Percentiles rank a stretch among this genome's conserved stretches.
Conservation (phyloP, 148 eudicot species). For the Amaranthus cruentus region DNA sequence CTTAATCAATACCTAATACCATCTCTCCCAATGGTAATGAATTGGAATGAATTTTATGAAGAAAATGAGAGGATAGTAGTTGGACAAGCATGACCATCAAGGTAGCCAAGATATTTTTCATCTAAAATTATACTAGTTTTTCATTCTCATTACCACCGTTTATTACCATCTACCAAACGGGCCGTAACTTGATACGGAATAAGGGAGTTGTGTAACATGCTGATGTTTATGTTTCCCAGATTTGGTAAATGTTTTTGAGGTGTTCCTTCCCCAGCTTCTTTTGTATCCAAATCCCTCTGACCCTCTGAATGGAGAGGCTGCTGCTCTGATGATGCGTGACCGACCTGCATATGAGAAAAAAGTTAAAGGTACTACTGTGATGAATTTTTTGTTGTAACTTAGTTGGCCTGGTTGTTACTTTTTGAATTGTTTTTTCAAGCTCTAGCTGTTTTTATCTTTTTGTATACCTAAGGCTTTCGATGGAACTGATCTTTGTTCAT, state of each 20-base stretch:
- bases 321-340: slow-evolving; percentile 86
- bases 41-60: too few species aligned
- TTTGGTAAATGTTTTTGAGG: slow-evolving; percentile 85
- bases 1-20: too few species aligned
- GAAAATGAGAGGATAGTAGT: too few species aligned
- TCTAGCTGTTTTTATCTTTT: not conserved
- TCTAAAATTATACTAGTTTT: not conserved
- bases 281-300: slow-evolving; percentile 88
- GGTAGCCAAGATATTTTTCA: too few species aligned
- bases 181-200: slow-evolving; percentile 4
- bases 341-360: slow-evolving; percentile 57
- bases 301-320: slow-evolving; percentile 89
- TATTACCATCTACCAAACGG: not conserved
- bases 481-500: not conserved
- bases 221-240: slow-evolving; percentile 40
- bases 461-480: not conserved
- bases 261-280: slow-evolving; percentile 96
- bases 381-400: not conserved
- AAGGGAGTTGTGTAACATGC: slow-evolving; percentile 12
- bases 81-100: too few species aligned
- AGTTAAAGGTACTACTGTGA: slow-evolving; percentile 63
- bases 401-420: not conserved
- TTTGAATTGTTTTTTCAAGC: not conserved
- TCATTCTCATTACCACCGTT: not conserved
- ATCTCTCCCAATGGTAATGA: too few species aligned